Evolutionary conservation across 2,329 filamentous ascomycete genomes (phyloP).

Genomic region (Alternaria metachromatica): DNA sequence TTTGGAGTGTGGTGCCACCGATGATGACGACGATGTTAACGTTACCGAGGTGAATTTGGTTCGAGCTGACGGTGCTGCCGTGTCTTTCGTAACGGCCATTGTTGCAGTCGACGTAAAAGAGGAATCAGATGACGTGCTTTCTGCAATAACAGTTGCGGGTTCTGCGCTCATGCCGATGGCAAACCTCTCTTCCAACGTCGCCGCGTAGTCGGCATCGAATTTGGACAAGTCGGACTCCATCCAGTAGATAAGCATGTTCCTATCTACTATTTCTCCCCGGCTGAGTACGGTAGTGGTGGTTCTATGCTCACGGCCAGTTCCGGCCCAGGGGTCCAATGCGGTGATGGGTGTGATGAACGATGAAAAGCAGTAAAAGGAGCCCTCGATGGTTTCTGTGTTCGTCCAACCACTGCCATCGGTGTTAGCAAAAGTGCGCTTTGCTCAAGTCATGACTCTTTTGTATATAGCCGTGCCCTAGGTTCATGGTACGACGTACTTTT

Average conservation of each 20-base stretch:
- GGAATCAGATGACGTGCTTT: not conserved
- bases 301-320: not conserved
- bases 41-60: not conserved
- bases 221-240: not conserved
- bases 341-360: not conserved
- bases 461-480: not conserved
- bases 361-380: not conserved
- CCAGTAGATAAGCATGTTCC: not conserved
- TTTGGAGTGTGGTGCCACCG: not conserved
- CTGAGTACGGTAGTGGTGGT: not conserved
- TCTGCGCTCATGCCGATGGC: slow-evolving; percentile 18
- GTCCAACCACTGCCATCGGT: not conserved
- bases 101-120: not conserved
- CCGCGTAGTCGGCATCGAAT: not conserved
- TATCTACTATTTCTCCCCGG: not conserved
- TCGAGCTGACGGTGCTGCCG: not conserved
- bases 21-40: not conserved
- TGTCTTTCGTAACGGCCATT: not conserved
- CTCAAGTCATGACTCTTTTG: not conserved
- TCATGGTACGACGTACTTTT: not conserved
- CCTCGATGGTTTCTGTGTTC: not conserved
- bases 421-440: not conserved
- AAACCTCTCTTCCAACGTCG: not conserved
- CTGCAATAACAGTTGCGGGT: not conserved
- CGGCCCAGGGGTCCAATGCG: not conserved